Evolutionary conservation across 2,329 filamentous ascomycete species (phyloP).

Genomic region (Alternaria longipes): DNA sequence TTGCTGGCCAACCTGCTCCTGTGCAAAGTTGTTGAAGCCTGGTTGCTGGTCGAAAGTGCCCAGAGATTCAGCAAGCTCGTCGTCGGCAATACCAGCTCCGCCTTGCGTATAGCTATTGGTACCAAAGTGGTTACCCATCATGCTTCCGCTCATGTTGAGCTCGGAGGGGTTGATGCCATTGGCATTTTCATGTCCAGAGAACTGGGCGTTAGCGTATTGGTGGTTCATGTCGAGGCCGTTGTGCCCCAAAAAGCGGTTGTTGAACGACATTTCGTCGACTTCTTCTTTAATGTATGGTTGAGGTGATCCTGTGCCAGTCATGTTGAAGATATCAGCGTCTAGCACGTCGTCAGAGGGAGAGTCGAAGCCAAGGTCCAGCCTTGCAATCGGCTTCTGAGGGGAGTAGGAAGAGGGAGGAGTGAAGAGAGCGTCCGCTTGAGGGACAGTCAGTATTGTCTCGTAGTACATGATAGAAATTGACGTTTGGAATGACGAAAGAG

Average conservation of each 20-base stretch:
- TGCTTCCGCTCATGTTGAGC: slow-evolving; percentile 73
- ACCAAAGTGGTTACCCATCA: slow-evolving; percentile 65
- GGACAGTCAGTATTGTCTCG: slow-evolving; percentile 51
- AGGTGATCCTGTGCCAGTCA: slow-evolving; percentile 64
- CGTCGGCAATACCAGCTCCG: slow-evolving; percentile 82
- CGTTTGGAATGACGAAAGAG: slow-evolving; percentile 24
- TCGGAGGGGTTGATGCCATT: slow-evolving; percentile 81
- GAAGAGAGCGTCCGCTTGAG: slow-evolving; percentile 54
- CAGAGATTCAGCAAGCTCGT: slow-evolving; percentile 81
- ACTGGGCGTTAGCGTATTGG: slow-evolving; percentile 59
- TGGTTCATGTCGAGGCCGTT: slow-evolving; percentile 62
- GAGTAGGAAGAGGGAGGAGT: slow-evolving; percentile 54
- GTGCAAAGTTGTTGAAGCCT: slow-evolving; percentile 60
- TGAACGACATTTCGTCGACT: slow-evolving; percentile 69
- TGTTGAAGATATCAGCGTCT: slow-evolving; percentile 58
- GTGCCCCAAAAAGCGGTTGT: slow-evolving; percentile 60
- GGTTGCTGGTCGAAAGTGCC: slow-evolving; percentile 61
- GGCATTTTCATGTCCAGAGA: slow-evolving; percentile 52
- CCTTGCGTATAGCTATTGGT: slow-evolving; percentile 78
- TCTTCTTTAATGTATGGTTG: slow-evolving; percentile 74
- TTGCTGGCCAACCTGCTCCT: slow-evolving; percentile 65
- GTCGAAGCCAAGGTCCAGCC: slow-evolving; percentile 51
- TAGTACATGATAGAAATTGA: slow-evolving; percentile 43
- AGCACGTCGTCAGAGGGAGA: slow-evolving; percentile 53
- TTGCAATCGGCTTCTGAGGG: slow-evolving; percentile 49